Percentiles rank a stretch among this genome's conserved stretches.
Conservation (phyloP, 306 rosid genomes). For the Pyrus communis region DNA sequence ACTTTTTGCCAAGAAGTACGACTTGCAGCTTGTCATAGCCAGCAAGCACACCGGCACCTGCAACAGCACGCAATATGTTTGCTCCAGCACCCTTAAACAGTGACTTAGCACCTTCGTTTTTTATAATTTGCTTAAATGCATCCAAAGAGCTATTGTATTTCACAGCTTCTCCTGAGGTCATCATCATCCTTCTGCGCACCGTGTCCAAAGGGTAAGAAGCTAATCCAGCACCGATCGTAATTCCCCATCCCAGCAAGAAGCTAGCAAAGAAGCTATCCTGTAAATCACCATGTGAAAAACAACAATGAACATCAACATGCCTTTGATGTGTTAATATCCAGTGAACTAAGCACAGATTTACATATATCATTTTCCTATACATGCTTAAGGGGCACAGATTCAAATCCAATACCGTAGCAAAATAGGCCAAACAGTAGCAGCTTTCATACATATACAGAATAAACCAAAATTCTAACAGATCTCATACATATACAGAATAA, state of each 20-base stretch:
- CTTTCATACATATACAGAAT: neutral
- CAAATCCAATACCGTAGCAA: neutral
- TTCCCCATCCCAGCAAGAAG: slow-evolving; percentile 81
- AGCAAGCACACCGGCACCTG: slow-evolving; percentile 93
- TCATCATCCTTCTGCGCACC: slow-evolving; percentile 93
- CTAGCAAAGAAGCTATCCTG: slow-evolving; percentile 94
- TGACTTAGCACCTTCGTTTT: slow-evolving; percentile 76
- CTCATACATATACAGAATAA: neutral
- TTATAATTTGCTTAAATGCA: slow-evolving; percentile 59
- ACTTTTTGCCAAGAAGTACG: slow-evolving; percentile 74
- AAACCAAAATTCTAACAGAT: neutral
- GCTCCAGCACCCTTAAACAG: slow-evolving; percentile 95
- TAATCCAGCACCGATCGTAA: slow-evolving; percentile 82
- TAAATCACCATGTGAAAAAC: slow-evolving; percentile 13
- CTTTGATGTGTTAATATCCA: neutral
- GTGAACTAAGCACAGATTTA: neutral
- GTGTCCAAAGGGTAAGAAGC: slow-evolving; percentile 85
- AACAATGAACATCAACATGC: slow-evolving; percentile 6
- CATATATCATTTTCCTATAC: neutral
- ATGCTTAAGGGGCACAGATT: neutral
- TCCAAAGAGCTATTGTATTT: slow-evolving; percentile 70
- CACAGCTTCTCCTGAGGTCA: slow-evolving; percentile 97
- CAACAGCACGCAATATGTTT: slow-evolving; percentile 83
- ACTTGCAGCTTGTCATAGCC: slow-evolving; percentile 88
- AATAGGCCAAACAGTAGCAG: neutral